Conservation (phyloP, 805 yeast genomes). For the Maudiozyma bulderi region DNA sequence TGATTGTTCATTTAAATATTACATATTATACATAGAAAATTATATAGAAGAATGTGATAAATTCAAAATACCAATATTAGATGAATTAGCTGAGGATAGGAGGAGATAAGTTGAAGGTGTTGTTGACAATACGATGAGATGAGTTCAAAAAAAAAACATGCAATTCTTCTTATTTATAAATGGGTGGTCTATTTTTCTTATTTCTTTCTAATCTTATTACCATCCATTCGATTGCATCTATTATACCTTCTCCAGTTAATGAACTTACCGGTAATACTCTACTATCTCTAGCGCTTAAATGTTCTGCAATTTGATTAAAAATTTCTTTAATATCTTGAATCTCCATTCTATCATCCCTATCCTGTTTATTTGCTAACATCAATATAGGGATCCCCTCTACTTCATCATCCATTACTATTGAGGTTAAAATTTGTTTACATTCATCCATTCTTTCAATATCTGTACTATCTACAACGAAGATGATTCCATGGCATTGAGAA, state of each 20-base stretch:
- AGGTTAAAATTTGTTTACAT: constrained; percentile 55
- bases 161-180: constrained; percentile 16
- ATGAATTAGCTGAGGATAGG: too few relatives aligned
- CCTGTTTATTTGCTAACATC: constrained; percentile 95
- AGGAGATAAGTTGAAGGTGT: too few relatives aligned
- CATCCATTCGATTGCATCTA: constrained; percentile 86
- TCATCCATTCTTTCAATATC: constrained; percentile 77
- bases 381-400: constrained; percentile 77
- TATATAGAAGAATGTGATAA: too few relatives aligned
- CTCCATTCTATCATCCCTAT: constrained; percentile 58
- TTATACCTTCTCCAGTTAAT: constrained; percentile 64
- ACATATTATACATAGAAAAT: too few relatives aligned
- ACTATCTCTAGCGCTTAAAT: constrained; percentile 82
- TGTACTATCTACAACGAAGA: constrained; percentile 86
- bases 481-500: constrained; percentile 78
- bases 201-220: constrained; percentile 51
- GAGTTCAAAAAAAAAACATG: not conserved
- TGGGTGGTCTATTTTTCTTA: constrained; percentile 32
- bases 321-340: constrained; percentile 75
- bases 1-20: too few relatives aligned
- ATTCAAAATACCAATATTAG: too few relatives aligned
- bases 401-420: constrained; percentile 47
- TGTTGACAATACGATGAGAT: too few relatives aligned
- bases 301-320: constrained; percentile 72
- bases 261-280: constrained; percentile 88